Evolutionary conservation across 2,329 filamentous ascomycete genomes (phyloP).

Genomic region (Fonsecaea pedrosoi): DNA sequence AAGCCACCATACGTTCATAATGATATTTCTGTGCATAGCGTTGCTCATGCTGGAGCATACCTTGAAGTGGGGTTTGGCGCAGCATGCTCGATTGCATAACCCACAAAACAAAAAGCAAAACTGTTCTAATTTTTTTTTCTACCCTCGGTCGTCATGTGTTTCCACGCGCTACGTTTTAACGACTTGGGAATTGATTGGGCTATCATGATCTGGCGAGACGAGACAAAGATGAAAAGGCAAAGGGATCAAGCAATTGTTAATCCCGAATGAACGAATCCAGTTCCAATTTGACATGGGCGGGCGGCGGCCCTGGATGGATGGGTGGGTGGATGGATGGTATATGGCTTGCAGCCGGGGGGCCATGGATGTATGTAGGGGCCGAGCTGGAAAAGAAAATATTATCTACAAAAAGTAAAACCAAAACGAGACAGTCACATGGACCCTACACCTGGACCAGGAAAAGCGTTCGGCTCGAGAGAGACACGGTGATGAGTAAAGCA

Average conservation of each 20-base stretch:
- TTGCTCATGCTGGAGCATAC: background rate
- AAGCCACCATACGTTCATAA: constrained; percentile 10
- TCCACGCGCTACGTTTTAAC: background rate
- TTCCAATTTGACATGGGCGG: background rate
- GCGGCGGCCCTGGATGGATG: background rate
- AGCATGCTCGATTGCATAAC: constrained; percentile 14
- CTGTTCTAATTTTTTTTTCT: background rate
- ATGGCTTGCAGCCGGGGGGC: background rate
- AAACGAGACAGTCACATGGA: too few relatives aligned
- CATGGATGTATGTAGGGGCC: background rate
- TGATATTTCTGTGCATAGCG: constrained; percentile 6
- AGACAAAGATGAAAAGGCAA: background rate
- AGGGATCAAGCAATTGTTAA: background rate
- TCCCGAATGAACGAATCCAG: background rate
- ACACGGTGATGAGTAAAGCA: too few relatives aligned
- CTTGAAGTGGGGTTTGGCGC: background rate
- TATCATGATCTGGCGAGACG: background rate
- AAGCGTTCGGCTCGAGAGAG: too few relatives aligned
- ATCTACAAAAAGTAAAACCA: too few relatives aligned
- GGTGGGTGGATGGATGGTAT: background rate
- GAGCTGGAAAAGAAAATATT: too few relatives aligned
- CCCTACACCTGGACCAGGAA: too few relatives aligned
- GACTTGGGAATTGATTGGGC: background rate
- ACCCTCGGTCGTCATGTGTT: background rate
- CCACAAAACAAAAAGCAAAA: constrained; percentile 7